Conservation (phyloP, 148 eudicot genomes). For the Heliamphora exappendiculata region DNA sequence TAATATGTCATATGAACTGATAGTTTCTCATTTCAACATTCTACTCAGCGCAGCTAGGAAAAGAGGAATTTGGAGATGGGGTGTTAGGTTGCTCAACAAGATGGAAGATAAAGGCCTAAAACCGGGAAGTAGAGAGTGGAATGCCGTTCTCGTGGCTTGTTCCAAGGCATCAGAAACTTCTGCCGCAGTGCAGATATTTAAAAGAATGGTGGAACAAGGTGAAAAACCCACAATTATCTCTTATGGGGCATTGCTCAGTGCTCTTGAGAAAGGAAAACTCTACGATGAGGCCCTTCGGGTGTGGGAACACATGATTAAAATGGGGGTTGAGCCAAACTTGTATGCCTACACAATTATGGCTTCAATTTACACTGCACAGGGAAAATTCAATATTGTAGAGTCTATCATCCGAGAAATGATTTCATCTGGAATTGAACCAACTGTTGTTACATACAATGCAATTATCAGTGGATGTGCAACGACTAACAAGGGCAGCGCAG, state of each 20-base stretch:
- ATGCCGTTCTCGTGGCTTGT: constrained; percentile 88
- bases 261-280: constrained; percentile 80
- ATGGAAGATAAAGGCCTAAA: constrained; percentile 87
- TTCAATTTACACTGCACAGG: constrained; percentile 66
- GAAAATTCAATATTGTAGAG: constrained; percentile 58
- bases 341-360: constrained; percentile 93
- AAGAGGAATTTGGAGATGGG: constrained; percentile 93
- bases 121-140: constrained; percentile 83
- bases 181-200: constrained; percentile 74
- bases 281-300: constrained; percentile 72
- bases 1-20: constrained; percentile 64
- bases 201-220: constrained; percentile 72
- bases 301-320: constrained; percentile 81
- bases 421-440: constrained; percentile 43
- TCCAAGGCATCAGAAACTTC: constrained; percentile 91
- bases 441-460: constrained; percentile 86
- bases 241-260: constrained; percentile 88
- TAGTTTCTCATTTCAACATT: constrained; percentile 72
- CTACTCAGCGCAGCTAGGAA: constrained; percentile 66
- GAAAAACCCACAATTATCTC: constrained; percentile 77
- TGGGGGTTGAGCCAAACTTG: constrained; percentile 66
- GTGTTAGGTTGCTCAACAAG: constrained; percentile 65
- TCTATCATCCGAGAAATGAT: constrained; percentile 61
- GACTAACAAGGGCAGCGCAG: constrained; percentile 45
- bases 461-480: constrained; percentile 64